Percentiles rank a stretch among this genome's conserved stretches.
phyloP scores from a whole-genome alignment of 768 basidiomycete genomes.

The Serendipita indica region DNA sequence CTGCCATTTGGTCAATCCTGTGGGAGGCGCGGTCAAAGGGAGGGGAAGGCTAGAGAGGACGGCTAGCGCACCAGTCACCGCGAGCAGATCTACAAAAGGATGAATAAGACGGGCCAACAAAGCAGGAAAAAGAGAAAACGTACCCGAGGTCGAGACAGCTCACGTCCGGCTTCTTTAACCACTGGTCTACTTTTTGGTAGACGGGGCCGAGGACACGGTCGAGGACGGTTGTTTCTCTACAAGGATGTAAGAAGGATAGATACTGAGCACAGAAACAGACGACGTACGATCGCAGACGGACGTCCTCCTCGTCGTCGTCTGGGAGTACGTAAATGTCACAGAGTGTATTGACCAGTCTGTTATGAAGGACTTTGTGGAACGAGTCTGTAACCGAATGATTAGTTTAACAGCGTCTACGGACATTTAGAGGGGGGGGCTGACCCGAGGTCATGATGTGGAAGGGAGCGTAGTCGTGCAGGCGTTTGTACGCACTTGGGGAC shows the following conservation, averaged over 20 bases:
- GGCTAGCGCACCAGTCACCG: background rate
- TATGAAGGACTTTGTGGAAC: background rate
- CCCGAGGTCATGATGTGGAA: background rate
- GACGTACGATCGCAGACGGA: background rate
- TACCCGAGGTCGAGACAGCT: background rate
- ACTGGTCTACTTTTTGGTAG: background rate
- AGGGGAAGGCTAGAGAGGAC: background rate
- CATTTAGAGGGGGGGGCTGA: background rate
- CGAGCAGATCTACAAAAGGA: background rate
- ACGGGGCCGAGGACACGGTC: background rate
- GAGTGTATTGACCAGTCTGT: background rate
- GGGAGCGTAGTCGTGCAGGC: background rate
- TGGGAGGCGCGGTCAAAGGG: background rate
- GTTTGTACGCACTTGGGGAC: background rate
- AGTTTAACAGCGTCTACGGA: too few relatives aligned
- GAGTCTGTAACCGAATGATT: too few relatives aligned
- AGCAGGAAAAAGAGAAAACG: background rate
- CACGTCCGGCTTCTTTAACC: background rate
- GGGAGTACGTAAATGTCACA: constrained; percentile 1
- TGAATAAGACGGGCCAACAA: background rate
- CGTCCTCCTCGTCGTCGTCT: constrained; percentile 2
- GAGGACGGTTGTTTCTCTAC: background rate
- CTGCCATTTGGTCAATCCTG: background rate
- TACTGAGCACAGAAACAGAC: background rate
- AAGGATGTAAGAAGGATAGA: background rate